Base-by-base conservation (phyloP, 495 filamentous ascomycete species). In the Hypoxylon fuscum region DNA sequence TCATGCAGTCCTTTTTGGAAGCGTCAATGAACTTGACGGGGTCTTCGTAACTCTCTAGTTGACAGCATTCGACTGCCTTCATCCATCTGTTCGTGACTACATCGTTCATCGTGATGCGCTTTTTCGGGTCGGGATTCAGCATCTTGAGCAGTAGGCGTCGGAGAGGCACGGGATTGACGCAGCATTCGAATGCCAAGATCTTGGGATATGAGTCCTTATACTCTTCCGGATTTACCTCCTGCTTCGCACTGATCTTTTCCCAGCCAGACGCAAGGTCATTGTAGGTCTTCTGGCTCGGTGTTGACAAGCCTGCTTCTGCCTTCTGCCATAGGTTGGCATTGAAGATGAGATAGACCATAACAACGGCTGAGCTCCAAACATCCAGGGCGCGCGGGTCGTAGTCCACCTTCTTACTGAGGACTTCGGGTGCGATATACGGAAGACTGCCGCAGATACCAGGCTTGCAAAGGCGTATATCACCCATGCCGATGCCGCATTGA, bases 401-500 rank as follows among this genome's bases (percentile, higher is more conserved):
- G 3, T 84, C 74, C 15, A 74, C 80, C 48, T 79, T 73, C 78
- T 87, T 89, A 45, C 74, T 77, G 20, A 90, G 77, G 7, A 92
- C 87, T 72, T 93, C 90, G 10, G 90, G 90, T 5, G 90, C 86
- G 59, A 92, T 87, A 68, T 93, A 94, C 6, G 89, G 88, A 55
- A 84, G 72, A 71, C 87, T 90, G 62, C 90, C 90, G 67, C 88
- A 90, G 43, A 92, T 87, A 12, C 88, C 88, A 0, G 89, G 87
- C 22, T 81, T 77, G 72, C 88, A 92, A 37, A 83, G 79, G 35
- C 87, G 81, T 17, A 89, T 70, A 32, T 89, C 87, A 53, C 77
- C 78, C 84, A 90, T 88, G 51, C 84, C 79, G 64, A 81, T 81
- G 50, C 86, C 88, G 75, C 87, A 89, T 67, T 86, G 78, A 35